Percentiles rank a stretch among this genome's conserved stretches.
phyloP scores from a whole-genome alignment of 2,329 filamentous ascomycete genomes.

The Achaetomium macrosporum region DNA sequence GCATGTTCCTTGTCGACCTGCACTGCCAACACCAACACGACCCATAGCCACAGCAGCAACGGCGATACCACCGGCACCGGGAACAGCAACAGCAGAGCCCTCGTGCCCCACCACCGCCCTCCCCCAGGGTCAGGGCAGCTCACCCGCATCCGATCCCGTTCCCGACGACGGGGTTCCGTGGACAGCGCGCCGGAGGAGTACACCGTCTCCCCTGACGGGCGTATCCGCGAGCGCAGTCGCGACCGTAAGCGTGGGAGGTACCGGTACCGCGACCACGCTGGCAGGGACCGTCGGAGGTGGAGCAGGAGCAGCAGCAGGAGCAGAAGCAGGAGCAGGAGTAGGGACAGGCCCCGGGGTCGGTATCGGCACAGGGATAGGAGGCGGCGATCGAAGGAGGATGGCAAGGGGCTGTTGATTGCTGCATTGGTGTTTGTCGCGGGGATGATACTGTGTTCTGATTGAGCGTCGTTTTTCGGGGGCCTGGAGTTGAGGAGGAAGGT shows the following conservation, averaged over 20 bases:
- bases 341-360: background rate
- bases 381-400: constrained; percentile 4
- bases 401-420: constrained; percentile 9
- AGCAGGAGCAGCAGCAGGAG: background rate
- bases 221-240: background rate
- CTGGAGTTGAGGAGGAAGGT: background rate
- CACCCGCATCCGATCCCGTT: background rate
- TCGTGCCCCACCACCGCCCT: background rate
- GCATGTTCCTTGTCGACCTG: no score
- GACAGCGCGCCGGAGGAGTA: constrained; percentile 2
- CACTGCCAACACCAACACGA: no score
- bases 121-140: background rate
- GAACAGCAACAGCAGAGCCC: background rate
- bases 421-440: constrained; percentile 7
- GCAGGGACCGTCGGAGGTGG: background rate
- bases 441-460: constrained; percentile 10
- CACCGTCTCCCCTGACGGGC: constrained; percentile 8
- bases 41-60: no score
- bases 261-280: background rate
- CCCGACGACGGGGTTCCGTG: background rate
- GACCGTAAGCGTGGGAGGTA: background rate
- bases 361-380: background rate
- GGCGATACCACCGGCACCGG: no score
- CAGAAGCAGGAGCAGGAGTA: background rate
- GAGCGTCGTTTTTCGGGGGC: background rate